A percentile compares a stretch with the other conserved stretches of the same genome.
Evolutionary conservation across 176 grass and related monocot species (phyloP).

Genomic region (Puccinellia tenuiflora): DNA sequence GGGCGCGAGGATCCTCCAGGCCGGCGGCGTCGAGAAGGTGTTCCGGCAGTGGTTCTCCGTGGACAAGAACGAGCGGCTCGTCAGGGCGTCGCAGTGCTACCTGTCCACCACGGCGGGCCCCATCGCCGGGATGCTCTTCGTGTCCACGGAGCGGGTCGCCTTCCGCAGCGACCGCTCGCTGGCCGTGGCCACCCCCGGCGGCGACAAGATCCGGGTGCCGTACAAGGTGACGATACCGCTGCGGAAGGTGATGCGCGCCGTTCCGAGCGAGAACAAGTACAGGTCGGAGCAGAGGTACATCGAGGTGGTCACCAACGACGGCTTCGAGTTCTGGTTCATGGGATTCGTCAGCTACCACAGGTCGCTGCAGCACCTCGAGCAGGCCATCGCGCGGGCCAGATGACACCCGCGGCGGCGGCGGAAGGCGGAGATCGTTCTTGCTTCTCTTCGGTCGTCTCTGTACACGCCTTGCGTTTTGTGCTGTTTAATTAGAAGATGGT

Average conservation of each 20-base stretch:
- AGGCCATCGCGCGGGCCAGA: constrained; percentile 50
- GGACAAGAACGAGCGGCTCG: constrained; percentile 53
- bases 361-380: constrained; percentile 63
- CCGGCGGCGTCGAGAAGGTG: constrained; percentile 72
- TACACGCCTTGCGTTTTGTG: neutral
- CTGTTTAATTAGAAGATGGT: constrained; percentile 4
- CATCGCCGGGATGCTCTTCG: constrained; percentile 75
- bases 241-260: constrained; percentile 42
- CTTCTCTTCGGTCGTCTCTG: neutral
- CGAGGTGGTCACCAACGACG: constrained; percentile 70
- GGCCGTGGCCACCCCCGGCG: constrained; percentile 34
- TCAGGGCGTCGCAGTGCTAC: constrained; percentile 72
- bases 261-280: constrained; percentile 63
- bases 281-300: constrained; percentile 75
- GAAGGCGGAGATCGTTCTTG: neutral
- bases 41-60: constrained; percentile 69
- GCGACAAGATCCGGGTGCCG: constrained; percentile 42
- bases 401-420: neutral
- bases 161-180: constrained; percentile 75
- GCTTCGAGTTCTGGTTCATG: constrained; percentile 97
- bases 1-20: constrained; percentile 49
- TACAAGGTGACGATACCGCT: constrained; percentile 89
- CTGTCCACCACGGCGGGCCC: constrained; percentile 76
- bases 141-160: constrained; percentile 60
- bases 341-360: constrained; percentile 66